phyloP scores from a whole-genome alignment of 257 asterid genomes.

The Penstemon newberryi region DNA sequence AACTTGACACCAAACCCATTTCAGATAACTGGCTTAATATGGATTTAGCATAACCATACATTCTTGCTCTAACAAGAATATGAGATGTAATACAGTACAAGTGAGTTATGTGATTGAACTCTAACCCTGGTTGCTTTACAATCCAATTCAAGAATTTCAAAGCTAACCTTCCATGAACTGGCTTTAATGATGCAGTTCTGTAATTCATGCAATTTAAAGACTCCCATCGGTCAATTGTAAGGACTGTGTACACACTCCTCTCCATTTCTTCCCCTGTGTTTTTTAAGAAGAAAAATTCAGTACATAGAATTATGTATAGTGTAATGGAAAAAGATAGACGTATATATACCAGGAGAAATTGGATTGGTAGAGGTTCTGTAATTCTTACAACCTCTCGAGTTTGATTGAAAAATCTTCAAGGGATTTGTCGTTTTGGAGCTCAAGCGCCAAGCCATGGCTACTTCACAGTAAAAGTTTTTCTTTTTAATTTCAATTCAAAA shows the following conservation, averaged over 20 bases:
- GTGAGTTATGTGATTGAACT: slow-evolving; percentile 58
- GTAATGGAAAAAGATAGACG: too few species aligned
- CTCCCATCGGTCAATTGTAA: slow-evolving; percentile 91
- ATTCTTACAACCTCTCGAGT: too few species aligned
- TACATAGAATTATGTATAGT: too few species aligned
- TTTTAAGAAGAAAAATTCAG: not conserved
- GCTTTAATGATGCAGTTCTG: slow-evolving; percentile 59
- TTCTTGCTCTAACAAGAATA: slow-evolving; percentile 82
- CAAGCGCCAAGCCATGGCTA: too few species aligned
- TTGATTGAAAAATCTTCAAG: too few species aligned
- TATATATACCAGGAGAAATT: too few species aligned
- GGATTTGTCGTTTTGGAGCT: too few species aligned
- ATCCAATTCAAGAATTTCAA: slow-evolving; percentile 82
- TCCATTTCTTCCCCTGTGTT: slow-evolving; percentile 52
- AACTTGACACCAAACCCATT: slow-evolving; percentile 49
- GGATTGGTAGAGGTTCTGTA: too few species aligned
- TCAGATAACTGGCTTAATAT: slow-evolving; percentile 46
- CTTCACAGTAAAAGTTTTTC: too few species aligned
- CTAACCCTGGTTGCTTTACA: slow-evolving; percentile 76
- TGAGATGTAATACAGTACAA: slow-evolving; percentile 76
- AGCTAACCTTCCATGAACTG: slow-evolving; percentile 85
- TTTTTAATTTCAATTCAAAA: too few species aligned
- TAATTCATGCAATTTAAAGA: slow-evolving; percentile 81
- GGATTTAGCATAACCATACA: slow-evolving; percentile 65
- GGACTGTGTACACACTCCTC: slow-evolving; percentile 60